Conservation (phyloP, 2,329 filamentous ascomycete species). For the Arthroderma sp. region DNA sequence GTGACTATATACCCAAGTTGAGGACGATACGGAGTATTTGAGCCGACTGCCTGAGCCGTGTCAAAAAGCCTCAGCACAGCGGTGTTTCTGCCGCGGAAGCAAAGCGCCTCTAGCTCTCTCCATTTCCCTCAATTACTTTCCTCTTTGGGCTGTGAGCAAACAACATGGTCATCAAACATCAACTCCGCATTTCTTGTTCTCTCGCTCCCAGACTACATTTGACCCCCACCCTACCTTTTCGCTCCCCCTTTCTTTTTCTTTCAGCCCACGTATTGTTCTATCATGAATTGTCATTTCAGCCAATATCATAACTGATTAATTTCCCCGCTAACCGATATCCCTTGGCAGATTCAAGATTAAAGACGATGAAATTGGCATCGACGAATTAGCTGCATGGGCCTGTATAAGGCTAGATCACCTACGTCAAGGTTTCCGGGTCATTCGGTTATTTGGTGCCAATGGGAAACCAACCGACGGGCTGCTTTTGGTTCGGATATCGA, state of each 20-base stretch:
- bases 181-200: neutral
- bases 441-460: slow-evolving; percentile 60
- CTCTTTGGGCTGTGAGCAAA: neutral
- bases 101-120: neutral
- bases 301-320: neutral
- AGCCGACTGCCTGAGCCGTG: neutral
- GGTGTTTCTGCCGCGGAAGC: neutral
- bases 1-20: neutral
- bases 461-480: slow-evolving; percentile 55
- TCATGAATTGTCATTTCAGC: neutral
- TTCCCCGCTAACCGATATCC: neutral
- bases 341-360: slow-evolving; percentile 62
- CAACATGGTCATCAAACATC: neutral
- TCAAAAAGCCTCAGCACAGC: neutral
- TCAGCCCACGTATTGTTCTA: neutral
- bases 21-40: neutral
- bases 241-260: neutral
- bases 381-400: slow-evolving; percentile 75
- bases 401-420: slow-evolving; percentile 77
- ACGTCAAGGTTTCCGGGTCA: slow-evolving; percentile 60
- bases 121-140: neutral
- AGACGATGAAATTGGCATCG: slow-evolving; percentile 68
- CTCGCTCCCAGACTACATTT: neutral
- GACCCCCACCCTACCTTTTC: neutral
- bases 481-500: slow-evolving; percentile 62